Percentiles rank a stretch among this genome's conserved stretches.
phyloP scores from a whole-genome alignment of 805 yeast species.

The Clavispora phyllophila region DNA sequence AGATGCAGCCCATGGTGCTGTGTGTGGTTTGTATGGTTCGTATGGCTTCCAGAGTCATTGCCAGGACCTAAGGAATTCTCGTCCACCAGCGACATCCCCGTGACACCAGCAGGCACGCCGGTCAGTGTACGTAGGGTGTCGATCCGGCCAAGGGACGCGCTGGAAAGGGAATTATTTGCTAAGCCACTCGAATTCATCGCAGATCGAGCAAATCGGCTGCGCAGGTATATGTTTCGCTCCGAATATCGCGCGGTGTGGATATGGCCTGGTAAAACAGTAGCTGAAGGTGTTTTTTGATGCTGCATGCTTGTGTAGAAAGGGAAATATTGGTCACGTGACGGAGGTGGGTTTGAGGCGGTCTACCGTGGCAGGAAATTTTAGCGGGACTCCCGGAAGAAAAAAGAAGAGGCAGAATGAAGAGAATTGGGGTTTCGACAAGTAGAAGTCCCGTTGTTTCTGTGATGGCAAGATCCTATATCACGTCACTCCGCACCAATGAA shows the following conservation, averaged over 20 bases:
- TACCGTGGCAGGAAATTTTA: too few relatives aligned
- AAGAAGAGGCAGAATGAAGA: not conserved
- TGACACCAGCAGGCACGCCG: slow-evolving; percentile 8
- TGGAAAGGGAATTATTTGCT: slow-evolving; percentile 9
- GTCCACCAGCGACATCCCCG: slow-evolving; percentile 8
- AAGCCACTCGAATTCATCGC: slow-evolving; percentile 13
- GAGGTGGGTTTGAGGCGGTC: not conserved
- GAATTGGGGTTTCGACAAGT: too few relatives aligned
- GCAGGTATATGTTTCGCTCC: not conserved
- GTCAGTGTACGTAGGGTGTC: slow-evolving; percentile 12
- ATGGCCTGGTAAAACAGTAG: not conserved
- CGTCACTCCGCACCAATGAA: too few relatives aligned
- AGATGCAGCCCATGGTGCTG: slow-evolving; percentile 7
- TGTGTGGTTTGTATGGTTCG: slow-evolving; percentile 2
- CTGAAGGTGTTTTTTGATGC: not conserved
- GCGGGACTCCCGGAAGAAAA: too few relatives aligned
- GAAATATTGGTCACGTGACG: not conserved
- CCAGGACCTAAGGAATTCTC: slow-evolving; percentile 4
- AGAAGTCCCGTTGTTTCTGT: too few relatives aligned
- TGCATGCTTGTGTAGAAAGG: not conserved
- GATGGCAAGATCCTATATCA: too few relatives aligned
- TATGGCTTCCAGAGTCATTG: not conserved
- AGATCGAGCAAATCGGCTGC: not conserved
- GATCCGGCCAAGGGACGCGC: slow-evolving; percentile 11
- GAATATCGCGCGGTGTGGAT: not conserved